These are phyloP conservation scores for Scedosporium dehoogii DNA, from an alignment of 2,329 filamentous ascomycete species.

Conservation along the genomic window DNA sequence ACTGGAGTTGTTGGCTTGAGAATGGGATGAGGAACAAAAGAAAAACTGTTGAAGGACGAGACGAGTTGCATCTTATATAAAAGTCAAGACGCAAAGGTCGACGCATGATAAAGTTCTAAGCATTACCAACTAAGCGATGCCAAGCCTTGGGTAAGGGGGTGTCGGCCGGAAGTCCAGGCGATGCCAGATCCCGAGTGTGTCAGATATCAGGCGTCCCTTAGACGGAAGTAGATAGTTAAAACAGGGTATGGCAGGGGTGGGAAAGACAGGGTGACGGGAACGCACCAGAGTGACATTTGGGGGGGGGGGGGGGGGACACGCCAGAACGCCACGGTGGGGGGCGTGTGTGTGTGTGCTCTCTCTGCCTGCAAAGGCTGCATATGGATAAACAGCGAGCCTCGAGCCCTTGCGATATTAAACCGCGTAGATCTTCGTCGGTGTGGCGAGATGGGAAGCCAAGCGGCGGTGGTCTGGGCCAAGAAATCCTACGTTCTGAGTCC, in stretches of 20 bases:
- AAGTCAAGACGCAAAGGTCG: background rate
- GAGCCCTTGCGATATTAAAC: background rate
- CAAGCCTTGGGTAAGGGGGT: slow-evolving; percentile 8
- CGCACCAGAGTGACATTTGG: background rate
- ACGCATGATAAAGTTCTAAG: background rate
- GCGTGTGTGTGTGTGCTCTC: background rate
- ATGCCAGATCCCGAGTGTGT: slow-evolving; percentile 29
- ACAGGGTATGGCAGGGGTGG: slow-evolving; percentile 13
- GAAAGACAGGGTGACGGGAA: background rate
- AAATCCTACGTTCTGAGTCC: background rate
- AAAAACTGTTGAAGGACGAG: slow-evolving; percentile 15
- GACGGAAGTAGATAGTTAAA: slow-evolving; percentile 21
- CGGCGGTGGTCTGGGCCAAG: background rate
- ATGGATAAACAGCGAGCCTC: background rate
- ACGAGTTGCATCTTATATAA: slow-evolving; percentile 26
- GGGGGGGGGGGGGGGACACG: background rate
- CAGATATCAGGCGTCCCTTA: slow-evolving; percentile 23
- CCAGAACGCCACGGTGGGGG: background rate
- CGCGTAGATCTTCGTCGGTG: background rate
- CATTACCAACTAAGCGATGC: slow-evolving; percentile 2
- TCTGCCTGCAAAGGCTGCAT: background rate
- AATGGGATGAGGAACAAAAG: slow-evolving; percentile 11
- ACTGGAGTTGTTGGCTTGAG: slow-evolving; percentile 23
- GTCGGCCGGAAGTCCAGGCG: slow-evolving; percentile 18
- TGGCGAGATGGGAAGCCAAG: background rate